phyloP scores from a whole-genome alignment of 2,329 filamentous ascomycete species.

The Cladophialophora bantiana region DNA sequence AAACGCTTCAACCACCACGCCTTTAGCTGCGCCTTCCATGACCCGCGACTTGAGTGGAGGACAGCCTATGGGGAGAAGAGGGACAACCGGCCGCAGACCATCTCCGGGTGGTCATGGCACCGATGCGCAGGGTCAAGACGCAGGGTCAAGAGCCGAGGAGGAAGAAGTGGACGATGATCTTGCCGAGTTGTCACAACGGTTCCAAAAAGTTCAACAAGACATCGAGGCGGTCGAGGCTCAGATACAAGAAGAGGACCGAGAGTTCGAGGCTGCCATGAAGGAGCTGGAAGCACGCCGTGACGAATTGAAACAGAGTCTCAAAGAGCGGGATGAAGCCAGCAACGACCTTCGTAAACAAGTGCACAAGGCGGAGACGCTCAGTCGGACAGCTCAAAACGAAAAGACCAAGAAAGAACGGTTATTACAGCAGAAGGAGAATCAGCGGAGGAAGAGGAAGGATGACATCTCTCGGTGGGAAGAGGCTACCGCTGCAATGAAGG shows the following conservation, averaged over 20 bases:
- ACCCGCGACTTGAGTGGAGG: conserved; percentile 70
- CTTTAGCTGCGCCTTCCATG: conserved; percentile 67
- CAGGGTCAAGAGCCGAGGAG: conserved; percentile 39
- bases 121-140: conserved; percentile 45
- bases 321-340: conserved; percentile 90
- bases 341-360: conserved; percentile 83
- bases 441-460: conserved; percentile 66
- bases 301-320: conserved; percentile 75
- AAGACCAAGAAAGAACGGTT: conserved; percentile 76
- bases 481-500: conserved; percentile 60
- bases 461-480: conserved; percentile 66
- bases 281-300: conserved; percentile 80
- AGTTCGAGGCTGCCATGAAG: conserved; percentile 69
- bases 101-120: conserved; percentile 68
- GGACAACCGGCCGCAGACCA: conserved; percentile 74
- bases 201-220: conserved; percentile 81
- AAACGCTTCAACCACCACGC: conserved; percentile 61
- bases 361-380: conserved; percentile 78
- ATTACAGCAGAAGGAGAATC: conserved; percentile 66
- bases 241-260: conserved; percentile 71
- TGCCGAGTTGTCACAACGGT: conserved; percentile 78
- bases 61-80: conserved; percentile 64
- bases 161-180: conserved; percentile 71
- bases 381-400: conserved; percentile 79
- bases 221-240: conserved; percentile 78